These are phyloP conservation scores for Boletellus ananas DNA, from an alignment of 768 basidiomycete species.

Conservation along the genomic window DNA sequence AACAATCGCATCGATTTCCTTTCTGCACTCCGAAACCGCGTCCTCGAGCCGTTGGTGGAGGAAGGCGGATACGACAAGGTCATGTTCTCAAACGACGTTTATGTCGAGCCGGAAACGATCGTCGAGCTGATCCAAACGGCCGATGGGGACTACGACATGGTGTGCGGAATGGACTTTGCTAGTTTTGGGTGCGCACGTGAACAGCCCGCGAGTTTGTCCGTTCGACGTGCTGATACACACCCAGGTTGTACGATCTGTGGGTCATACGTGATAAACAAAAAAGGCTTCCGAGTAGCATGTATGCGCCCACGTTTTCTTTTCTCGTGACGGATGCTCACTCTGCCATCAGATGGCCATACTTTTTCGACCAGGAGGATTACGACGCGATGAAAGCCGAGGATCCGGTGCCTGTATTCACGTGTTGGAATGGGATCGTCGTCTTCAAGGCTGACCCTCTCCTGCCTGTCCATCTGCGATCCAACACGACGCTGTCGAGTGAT, in stretches of 20 bases:
- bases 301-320: background rate
- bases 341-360: slow-evolving; percentile 36
- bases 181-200: slow-evolving; percentile 29
- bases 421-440: slow-evolving; percentile 45
- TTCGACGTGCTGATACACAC: background rate
- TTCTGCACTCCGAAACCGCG: slow-evolving; percentile 36
- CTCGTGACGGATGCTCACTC: background rate
- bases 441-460: slow-evolving; percentile 40
- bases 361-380: slow-evolving; percentile 36
- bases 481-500: slow-evolving; percentile 33
- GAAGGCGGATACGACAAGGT: slow-evolving; percentile 37
- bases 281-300: slow-evolving; percentile 16
- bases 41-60: slow-evolving; percentile 37
- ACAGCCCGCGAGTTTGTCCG: background rate
- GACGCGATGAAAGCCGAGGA: slow-evolving; percentile 35
- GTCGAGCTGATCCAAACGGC: slow-evolving; percentile 38
- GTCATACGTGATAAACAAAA: slow-evolving; percentile 21
- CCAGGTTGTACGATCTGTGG: slow-evolving; percentile 23
- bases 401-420: slow-evolving; percentile 42
- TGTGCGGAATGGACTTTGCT: slow-evolving; percentile 39
- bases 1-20: slow-evolving; percentile 8
- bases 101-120: slow-evolving; percentile 37
- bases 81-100: slow-evolving; percentile 43
- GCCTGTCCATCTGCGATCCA: slow-evolving; percentile 36
- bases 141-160: slow-evolving; percentile 41